These are phyloP conservation scores for Solanum chmielewskii DNA, from an alignment of 257 asterid species.

Conservation along the genomic window DNA sequence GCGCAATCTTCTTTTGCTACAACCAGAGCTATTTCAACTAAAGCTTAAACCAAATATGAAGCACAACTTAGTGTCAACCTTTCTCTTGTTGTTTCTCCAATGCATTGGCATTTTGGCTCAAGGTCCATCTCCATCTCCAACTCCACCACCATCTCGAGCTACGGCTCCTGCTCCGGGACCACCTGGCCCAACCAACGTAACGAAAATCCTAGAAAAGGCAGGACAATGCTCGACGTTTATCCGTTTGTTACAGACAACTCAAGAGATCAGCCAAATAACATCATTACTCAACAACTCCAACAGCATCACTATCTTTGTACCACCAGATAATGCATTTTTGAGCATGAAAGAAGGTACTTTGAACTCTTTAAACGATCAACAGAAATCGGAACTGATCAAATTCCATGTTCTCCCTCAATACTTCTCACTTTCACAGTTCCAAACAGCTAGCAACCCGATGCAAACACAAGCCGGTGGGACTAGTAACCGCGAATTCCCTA, in stretches of 20 bases:
- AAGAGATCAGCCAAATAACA: conserved; percentile 34
- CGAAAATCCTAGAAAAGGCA: conserved; percentile 43
- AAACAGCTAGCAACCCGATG: conserved; percentile 35
- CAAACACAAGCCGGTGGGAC: conserved; percentile 45
- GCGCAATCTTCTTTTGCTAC: not conserved
- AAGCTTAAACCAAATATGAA: not conserved
- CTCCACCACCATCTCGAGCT: not conserved
- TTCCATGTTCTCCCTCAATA: conserved; percentile 33
- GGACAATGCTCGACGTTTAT: conserved; percentile 35
- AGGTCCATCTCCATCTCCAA: conserved; percentile 4
- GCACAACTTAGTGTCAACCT: not conserved
- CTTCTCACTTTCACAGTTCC: conserved; percentile 27
- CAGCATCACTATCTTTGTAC: conserved; percentile 42
- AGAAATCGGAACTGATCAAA: conserved; percentile 31
- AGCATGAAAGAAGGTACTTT: conserved; percentile 29
- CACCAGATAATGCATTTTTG: conserved; percentile 33
- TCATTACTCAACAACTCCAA: conserved; percentile 36
- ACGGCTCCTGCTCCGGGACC: conserved; percentile 31
- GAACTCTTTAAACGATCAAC: conserved; percentile 28
- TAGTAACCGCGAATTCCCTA: conserved; percentile 13
- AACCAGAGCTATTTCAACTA: not conserved
- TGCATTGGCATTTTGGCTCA: conserved; percentile 14
- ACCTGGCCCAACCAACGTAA: conserved; percentile 31
- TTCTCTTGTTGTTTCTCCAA: conserved; percentile 4
- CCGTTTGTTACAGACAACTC: conserved; percentile 40